A percentile compares a stretch with the other conserved stretches of the same genome.
Conservation (phyloP, 768 basidiomycete genomes). For the Pleurotus giganteus region DNA sequence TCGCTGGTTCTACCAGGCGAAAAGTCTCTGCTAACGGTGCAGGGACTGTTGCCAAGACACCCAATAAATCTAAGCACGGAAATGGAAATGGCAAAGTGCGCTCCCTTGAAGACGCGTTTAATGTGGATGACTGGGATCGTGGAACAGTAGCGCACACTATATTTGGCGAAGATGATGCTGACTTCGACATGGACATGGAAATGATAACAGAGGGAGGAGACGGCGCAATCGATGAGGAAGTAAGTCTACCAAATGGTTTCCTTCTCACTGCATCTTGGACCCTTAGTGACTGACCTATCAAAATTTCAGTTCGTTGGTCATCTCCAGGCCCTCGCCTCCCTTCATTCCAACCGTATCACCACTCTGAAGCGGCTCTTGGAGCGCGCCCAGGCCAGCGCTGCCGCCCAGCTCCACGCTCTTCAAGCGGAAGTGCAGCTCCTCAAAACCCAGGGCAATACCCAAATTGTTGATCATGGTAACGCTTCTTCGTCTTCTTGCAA, state of each 20-base stretch:
- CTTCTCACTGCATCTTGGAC: conserved; percentile 2
- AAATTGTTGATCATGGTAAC: neutral
- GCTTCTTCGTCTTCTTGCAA: neutral
- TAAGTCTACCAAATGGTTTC: conserved; percentile 21
- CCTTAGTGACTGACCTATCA: conserved; percentile 9
- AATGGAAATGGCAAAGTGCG: neutral
- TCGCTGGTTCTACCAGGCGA: neutral
- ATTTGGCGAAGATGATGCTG: conserved; percentile 46
- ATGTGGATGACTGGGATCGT: conserved; percentile 22
- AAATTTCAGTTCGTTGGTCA: conserved; percentile 34
- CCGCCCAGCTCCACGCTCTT: conserved; percentile 81
- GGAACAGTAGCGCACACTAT: conserved; percentile 31
- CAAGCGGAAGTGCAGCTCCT: conserved; percentile 78
- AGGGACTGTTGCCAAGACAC: neutral
- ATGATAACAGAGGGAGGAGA: conserved; percentile 65
- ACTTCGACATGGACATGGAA: conserved; percentile 62
- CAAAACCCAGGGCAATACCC: conserved; percentile 33
- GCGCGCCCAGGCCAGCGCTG: conserved; percentile 72
- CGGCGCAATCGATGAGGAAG: conserved; percentile 72
- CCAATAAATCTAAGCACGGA: neutral
- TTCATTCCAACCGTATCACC: conserved; percentile 57
- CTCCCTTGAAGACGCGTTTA: conserved; percentile 11
- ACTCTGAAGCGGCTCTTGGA: conserved; percentile 81
- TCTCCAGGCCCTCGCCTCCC: conserved; percentile 33
- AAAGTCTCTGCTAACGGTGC: neutral